These are phyloP conservation scores for Botrytis tulipae DNA, from an alignment of 2,329 filamentous ascomycete genomes.

Conservation along the genomic window DNA sequence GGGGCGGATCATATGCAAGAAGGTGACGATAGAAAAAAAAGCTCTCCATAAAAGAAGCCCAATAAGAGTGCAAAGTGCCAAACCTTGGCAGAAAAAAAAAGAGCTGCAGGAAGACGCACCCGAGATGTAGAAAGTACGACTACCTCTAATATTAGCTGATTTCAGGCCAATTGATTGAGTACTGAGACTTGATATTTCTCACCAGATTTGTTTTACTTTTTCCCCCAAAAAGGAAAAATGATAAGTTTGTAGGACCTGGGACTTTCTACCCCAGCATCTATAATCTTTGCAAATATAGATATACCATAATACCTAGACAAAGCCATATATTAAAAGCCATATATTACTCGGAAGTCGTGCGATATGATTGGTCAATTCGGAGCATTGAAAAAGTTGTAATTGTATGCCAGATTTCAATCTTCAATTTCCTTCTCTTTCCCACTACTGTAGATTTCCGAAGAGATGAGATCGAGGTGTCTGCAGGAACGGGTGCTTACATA, in stretches of 20 bases:
- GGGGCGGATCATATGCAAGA: constrained; percentile 17
- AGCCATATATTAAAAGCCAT: not conserved
- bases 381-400: constrained; percentile 25
- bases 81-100: constrained; percentile 24
- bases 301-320: not conserved
- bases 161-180: constrained; percentile 13
- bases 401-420: constrained; percentile 23
- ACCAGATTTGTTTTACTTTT: constrained; percentile 25
- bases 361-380: constrained; percentile 28
- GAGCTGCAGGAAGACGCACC: constrained; percentile 31
- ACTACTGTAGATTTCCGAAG: constrained; percentile 27
- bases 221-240: constrained; percentile 6
- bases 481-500: constrained; percentile 37
- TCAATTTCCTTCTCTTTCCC: constrained; percentile 28
- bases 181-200: constrained; percentile 21
- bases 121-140: constrained; percentile 27
- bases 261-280: not conserved
- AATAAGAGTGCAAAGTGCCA: constrained; percentile 11
- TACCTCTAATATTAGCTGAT: constrained; percentile 23
- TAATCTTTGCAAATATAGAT: not conserved
- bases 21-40: constrained; percentile 25
- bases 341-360: constrained; percentile 19
- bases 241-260: not conserved
- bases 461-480: constrained; percentile 33
- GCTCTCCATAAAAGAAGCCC: constrained; percentile 15